phyloP scores from a whole-genome alignment of 495 filamentous ascomycete species.

The Viridothelium virens region DNA sequence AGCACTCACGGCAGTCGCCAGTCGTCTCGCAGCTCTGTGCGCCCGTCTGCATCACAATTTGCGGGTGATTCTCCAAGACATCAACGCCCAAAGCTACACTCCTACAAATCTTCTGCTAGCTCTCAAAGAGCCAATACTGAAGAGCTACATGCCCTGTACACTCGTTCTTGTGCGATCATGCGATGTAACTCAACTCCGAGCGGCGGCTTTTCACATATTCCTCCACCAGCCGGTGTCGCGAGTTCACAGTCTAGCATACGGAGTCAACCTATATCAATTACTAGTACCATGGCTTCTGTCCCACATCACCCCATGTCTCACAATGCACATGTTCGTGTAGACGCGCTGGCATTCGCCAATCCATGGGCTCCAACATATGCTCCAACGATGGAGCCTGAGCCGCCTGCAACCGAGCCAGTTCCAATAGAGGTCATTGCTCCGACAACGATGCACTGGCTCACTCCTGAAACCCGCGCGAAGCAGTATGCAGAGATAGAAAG shows the following conservation, averaged over 20 bases:
- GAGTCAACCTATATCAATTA: background rate
- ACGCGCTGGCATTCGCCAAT: background rate
- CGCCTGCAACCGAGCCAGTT: background rate
- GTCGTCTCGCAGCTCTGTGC: background rate
- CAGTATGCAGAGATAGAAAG: conserved; percentile 3
- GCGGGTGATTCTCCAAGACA: background rate
- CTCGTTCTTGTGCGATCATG: conserved; percentile 7
- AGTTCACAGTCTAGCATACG: background rate
- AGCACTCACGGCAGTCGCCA: background rate
- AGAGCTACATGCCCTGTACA: conserved; percentile 1
- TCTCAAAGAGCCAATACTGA: background rate
- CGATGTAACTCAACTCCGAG: background rate
- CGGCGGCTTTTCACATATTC: background rate
- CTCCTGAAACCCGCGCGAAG: background rate
- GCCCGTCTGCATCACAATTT: background rate
- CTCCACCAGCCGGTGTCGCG: background rate
- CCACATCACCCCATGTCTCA: background rate
- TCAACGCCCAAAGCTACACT: background rate
- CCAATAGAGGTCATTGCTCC: conserved; percentile 5
- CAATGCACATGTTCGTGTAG: background rate
- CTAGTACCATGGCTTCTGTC: background rate
- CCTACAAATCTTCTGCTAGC: conserved; percentile 2
- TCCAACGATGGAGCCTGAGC: background rate
- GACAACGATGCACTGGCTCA: conserved; percentile 3
- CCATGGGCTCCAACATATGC: background rate